These are phyloP conservation scores for Mortierella sp. DNA, from an alignment of 371 early-diverging fungal genomes.

Conservation along the genomic window DNA sequence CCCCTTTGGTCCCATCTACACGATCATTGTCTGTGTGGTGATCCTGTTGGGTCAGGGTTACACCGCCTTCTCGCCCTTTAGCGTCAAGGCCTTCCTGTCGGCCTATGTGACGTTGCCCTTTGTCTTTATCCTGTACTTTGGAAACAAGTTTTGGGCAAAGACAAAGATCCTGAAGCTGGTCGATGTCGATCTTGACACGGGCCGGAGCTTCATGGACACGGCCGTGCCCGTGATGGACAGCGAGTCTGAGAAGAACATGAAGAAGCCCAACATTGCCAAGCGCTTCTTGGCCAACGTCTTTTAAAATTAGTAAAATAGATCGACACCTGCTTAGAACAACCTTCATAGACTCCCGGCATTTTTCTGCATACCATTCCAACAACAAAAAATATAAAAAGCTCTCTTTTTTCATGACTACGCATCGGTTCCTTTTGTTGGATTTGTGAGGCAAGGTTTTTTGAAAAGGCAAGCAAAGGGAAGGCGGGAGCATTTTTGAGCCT, in stretches of 20 bases:
- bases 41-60: constrained; percentile 79
- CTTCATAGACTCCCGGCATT: not conserved
- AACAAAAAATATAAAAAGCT: too few relatives aligned
- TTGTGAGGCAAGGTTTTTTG: too few relatives aligned
- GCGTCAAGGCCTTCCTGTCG: constrained; percentile 50
- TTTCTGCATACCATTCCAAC: not conserved
- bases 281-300: constrained; percentile 23
- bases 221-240: constrained; percentile 20
- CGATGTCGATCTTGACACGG: constrained; percentile 72
- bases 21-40: constrained; percentile 66
- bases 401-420: too few relatives aligned
- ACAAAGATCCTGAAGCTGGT: constrained; percentile 67
- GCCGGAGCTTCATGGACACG: constrained; percentile 56
- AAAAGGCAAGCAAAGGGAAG: too few relatives aligned
- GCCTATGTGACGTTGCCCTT: constrained; percentile 57
- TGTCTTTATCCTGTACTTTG: constrained; percentile 58
- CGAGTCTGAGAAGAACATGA: constrained; percentile 26
- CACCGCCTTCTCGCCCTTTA: constrained; percentile 54
- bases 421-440: too few relatives aligned
- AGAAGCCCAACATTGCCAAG: constrained; percentile 27
- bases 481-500: too few relatives aligned
- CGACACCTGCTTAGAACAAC: too few relatives aligned
- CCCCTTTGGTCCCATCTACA: constrained; percentile 79
- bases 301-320: constrained; percentile 7
- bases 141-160: constrained; percentile 67